phyloP scores from a whole-genome alignment of 495 filamentous ascomycete species.

The Aspergillus haitiensis region DNA sequence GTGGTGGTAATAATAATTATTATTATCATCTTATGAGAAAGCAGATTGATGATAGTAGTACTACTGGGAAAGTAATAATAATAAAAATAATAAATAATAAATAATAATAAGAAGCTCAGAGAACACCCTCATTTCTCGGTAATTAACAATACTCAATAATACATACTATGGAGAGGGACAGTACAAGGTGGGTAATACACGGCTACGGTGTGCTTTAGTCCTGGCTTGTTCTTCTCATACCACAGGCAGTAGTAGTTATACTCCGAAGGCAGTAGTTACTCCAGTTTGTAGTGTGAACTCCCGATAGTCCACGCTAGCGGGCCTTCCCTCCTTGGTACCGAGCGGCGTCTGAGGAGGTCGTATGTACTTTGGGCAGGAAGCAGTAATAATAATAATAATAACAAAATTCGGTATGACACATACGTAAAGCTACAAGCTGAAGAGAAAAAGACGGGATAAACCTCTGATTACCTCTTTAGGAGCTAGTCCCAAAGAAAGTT shows the following conservation, averaged over 20 bases:
- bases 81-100: slow-evolving; percentile 4
- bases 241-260: background rate
- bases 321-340: background rate
- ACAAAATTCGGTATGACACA: slow-evolving; percentile 15
- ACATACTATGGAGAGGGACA: background rate
- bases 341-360: slow-evolving; percentile 4
- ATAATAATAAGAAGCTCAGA: background rate
- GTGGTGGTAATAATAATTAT: slow-evolving; percentile 15
- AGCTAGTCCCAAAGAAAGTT: slow-evolving; percentile 20
- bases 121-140: background rate
- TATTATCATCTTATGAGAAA: background rate
- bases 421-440: slow-evolving; percentile 11
- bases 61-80: background rate
- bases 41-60: background rate
- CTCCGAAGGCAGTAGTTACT: background rate
- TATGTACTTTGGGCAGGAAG: slow-evolving; percentile 22
- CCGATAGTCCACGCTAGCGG: background rate
- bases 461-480: slow-evolving; percentile 9
- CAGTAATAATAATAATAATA: slow-evolving; percentile 3
- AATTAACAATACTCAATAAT: background rate
- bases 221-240: background rate
- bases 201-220: background rate
- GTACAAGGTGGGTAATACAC: background rate
- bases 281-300: too few relatives aligned
- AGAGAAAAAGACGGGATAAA: slow-evolving; percentile 13